phyloP scores from a whole-genome alignment of 2,329 filamentous ascomycete genomes.

The Zymoseptoria passerinii region DNA sequence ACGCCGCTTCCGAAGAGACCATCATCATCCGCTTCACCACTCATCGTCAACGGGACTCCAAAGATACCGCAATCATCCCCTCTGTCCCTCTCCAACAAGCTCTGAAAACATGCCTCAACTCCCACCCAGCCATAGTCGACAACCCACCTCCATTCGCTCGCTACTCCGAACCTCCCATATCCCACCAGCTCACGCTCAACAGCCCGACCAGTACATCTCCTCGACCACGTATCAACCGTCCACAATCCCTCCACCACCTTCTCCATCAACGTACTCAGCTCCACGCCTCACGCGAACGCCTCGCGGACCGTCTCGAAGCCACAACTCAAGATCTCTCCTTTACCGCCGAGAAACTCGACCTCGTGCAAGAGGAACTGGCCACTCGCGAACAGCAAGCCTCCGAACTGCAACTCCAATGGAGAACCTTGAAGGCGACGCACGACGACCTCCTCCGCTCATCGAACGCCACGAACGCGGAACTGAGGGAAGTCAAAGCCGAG shows the following conservation, averaged over 20 bases:
- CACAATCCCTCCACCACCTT: not conserved
- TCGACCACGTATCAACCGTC: not conserved
- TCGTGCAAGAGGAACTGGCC: not conserved
- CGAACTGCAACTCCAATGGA: not conserved
- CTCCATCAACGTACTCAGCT: not conserved
- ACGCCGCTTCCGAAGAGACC: not conserved
- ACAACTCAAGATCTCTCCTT: not conserved
- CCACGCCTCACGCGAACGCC: not conserved
- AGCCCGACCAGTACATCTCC: not conserved
- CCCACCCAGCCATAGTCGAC: conserved; percentile 2
- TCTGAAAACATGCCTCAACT: not conserved
- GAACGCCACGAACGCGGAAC: not conserved
- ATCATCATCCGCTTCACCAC: not conserved
- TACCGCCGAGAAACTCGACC: not conserved
- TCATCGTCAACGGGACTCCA: not conserved
- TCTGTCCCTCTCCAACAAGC: not conserved
- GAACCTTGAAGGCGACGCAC: not conserved
- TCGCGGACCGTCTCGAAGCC: not conserved
- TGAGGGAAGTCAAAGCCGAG: not conserved
- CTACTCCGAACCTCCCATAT: not conserved
- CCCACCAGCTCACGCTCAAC: not conserved
- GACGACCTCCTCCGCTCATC: not conserved
- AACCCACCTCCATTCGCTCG: conserved; percentile 3
- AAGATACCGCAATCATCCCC: not conserved
- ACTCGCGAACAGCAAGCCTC: not conserved